Conservation (phyloP, 139 green algal genomes). For the Chlamydomonas sp. region DNA sequence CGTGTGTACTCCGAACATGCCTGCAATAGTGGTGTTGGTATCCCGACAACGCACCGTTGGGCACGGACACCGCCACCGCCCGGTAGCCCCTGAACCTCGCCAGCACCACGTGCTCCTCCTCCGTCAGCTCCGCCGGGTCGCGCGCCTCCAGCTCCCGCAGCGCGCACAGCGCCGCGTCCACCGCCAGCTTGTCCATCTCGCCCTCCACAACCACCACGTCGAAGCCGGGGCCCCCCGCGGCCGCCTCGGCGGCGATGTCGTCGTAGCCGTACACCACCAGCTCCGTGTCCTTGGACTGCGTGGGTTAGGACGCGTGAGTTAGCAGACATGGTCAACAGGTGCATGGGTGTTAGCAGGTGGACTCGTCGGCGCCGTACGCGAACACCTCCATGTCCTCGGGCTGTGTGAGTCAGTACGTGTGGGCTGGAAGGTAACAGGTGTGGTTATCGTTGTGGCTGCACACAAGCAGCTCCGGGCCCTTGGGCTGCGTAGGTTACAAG, state of each 20-base stretch:
- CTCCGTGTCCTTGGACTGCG: not conserved
- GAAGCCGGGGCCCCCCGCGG: not conserved
- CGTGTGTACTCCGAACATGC: not conserved
- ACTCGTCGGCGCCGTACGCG: not conserved
- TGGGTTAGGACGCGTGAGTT: not conserved
- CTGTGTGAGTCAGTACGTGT: not conserved
- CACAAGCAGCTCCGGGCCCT: too few relatives aligned
- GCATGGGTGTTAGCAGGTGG: not conserved
- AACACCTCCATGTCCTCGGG: not conserved
- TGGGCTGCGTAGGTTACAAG: too few relatives aligned
- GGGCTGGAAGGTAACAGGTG: not conserved
- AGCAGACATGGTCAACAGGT: not conserved
- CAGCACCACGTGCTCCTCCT: too few relatives aligned
- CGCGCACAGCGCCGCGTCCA: slow-evolving; percentile 64
- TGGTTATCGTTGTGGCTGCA: too few relatives aligned
- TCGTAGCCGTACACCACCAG: not conserved
- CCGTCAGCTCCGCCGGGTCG: too few relatives aligned
- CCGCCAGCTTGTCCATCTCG: slow-evolving; percentile 93
- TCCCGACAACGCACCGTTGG: slow-evolving; percentile 57
- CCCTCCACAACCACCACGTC: slow-evolving; percentile 89
- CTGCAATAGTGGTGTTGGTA: not conserved
- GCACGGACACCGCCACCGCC: slow-evolving; percentile 77
- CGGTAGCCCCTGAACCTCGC: slow-evolving; percentile 52
- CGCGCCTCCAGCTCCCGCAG: too few relatives aligned
- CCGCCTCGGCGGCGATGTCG: not conserved